A percentile compares a stretch with the other conserved stretches of the same genome.
These are phyloP conservation scores for Sungouiella thailandica DNA, from an alignment of 805 yeast species.

Conservation along the genomic window DNA sequence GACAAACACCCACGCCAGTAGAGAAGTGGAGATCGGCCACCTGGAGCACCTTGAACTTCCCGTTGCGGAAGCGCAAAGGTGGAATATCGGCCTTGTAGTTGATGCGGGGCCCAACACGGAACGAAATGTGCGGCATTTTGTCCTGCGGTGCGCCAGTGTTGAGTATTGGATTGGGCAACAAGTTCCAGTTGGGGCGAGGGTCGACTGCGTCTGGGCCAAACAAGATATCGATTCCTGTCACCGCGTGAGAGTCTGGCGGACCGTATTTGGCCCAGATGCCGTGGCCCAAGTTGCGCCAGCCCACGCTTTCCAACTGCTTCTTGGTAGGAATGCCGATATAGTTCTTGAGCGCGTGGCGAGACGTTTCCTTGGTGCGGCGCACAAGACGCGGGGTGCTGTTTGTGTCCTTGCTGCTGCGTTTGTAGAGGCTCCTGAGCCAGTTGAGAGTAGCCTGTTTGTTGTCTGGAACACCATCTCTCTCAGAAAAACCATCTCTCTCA, in stretches of 20 bases:
- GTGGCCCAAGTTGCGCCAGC: constrained; percentile 43
- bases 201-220: constrained; percentile 73
- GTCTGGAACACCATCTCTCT: constrained; percentile 1
- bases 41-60: constrained; percentile 74
- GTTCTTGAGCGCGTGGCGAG: constrained; percentile 16
- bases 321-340: constrained; percentile 27
- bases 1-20: constrained; percentile 77
- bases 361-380: constrained; percentile 13
- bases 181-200: constrained; percentile 69
- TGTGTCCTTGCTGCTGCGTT: neutral
- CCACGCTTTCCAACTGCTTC: constrained; percentile 31
- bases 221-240: constrained; percentile 61
- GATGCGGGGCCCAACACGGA: constrained; percentile 30
- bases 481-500: constrained; percentile 3
- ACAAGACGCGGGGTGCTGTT: neutral
- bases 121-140: constrained; percentile 24
- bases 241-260: constrained; percentile 28
- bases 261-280: constrained; percentile 64
- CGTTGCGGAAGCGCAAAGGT: constrained; percentile 34
- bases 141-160: constrained; percentile 17
- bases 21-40: constrained; percentile 89
- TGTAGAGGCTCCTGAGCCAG: neutral
- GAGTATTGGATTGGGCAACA: constrained; percentile 23
- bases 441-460: neutral
- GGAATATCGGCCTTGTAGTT: constrained; percentile 26